phyloP scores from a whole-genome alignment of 306 rosid genomes.

The Arachis stenosperma region DNA sequence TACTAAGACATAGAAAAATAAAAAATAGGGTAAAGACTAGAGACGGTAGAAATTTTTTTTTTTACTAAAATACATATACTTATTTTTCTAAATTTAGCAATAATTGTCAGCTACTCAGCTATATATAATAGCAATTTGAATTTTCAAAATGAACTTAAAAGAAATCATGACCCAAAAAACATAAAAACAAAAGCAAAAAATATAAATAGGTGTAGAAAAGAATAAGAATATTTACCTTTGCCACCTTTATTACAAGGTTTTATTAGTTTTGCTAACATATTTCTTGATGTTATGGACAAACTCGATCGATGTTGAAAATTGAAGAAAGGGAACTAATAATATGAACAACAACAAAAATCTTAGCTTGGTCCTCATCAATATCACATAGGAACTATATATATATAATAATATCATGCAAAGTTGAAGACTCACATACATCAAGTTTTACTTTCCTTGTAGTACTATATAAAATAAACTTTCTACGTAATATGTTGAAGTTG shows the following conservation, averaged over 20 bases:
- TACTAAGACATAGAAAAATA: too few relatives aligned
- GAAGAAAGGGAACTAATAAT: constrained; percentile 8
- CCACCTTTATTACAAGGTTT: constrained; percentile 27
- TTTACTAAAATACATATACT: too few relatives aligned
- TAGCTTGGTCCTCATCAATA: neutral
- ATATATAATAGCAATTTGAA: too few relatives aligned
- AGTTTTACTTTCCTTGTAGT: neutral
- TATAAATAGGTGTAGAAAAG: neutral
- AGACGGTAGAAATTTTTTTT: too few relatives aligned
- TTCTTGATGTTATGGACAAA: constrained; percentile 32
- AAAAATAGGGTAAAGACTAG: too few relatives aligned
- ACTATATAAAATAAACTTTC: constrained; percentile 13
- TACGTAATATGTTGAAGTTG: neutral
- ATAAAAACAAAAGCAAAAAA: neutral
- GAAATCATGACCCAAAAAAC: neutral
- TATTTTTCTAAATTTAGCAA: too few relatives aligned
- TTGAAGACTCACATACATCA: neutral
- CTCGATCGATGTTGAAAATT: constrained; percentile 4
- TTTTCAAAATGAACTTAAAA: too few relatives aligned
- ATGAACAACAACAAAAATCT: neutral
- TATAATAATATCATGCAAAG: neutral
- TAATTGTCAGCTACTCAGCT: too few relatives aligned
- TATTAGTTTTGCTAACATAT: constrained; percentile 47
- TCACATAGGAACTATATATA: neutral
- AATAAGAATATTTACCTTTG: constrained; percentile 40